Conservation (phyloP, 83 land plant species). For the Diphasiastrum complanatum region DNA sequence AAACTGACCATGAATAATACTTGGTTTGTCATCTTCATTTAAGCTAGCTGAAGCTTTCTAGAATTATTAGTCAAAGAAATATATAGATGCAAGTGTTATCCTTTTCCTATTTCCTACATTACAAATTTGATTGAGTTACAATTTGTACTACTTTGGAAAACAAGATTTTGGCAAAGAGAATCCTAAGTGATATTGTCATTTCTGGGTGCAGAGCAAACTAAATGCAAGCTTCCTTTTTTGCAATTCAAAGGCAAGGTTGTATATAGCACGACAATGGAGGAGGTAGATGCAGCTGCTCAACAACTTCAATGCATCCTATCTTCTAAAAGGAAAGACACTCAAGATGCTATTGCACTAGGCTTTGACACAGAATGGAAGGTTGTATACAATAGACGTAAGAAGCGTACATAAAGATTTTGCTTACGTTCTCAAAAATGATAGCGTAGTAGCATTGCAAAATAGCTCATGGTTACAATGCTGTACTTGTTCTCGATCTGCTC, state of each 20-base stretch:
- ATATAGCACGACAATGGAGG: conserved; percentile 45
- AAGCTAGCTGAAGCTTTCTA: too few relatives aligned
- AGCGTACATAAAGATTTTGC: too few relatives aligned
- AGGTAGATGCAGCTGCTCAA: conserved; percentile 50
- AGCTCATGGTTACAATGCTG: not conserved
- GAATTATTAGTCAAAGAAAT: too few relatives aligned
- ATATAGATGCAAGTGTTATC: too few relatives aligned
- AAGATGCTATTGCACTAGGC: conserved; percentile 43
- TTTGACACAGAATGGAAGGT: conserved; percentile 83
- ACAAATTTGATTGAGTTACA: too few relatives aligned
- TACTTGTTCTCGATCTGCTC: not conserved
- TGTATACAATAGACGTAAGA: conserved; percentile 45
- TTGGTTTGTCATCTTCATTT: too few relatives aligned
- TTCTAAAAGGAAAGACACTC: conserved; percentile 20
- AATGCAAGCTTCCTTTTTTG: conserved; percentile 32
- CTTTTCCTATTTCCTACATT: too few relatives aligned
- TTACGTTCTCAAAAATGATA: not conserved
- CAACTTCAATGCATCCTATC: conserved; percentile 40
- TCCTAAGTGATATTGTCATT: too few relatives aligned
- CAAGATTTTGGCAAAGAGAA: too few relatives aligned
- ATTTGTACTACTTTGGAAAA: too few relatives aligned
- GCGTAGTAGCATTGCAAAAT: not conserved
- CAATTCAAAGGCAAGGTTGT: conserved; percentile 53
- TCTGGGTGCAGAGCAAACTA: conserved; percentile 24
- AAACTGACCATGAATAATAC: too few relatives aligned